Base-by-base conservation (phyloP, 257 asterid species). In the Verbena officinalis region DNA sequence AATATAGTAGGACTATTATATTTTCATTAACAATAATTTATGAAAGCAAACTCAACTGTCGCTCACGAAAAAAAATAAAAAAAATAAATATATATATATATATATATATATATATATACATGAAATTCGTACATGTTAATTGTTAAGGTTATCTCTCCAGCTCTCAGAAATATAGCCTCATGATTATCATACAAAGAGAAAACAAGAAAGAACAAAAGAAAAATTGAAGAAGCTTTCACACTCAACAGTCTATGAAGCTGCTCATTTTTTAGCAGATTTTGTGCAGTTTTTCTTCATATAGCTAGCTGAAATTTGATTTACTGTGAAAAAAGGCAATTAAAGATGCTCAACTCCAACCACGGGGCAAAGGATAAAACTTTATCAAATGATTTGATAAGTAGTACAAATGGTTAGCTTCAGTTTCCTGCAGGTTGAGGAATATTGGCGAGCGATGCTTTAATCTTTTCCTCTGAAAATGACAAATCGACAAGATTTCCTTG, bases 401-500 rank as follows among this genome's bases (percentile, higher is more conserved):
- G n/a, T n/a, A n/a, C n/a, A n/a, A 7, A 13, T 22, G 10, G 69
- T 19, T 15, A 19, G 54, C 15, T 45, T 73, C 12, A 24, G 42
- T 33, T 74, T 1, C 8, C 8, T 2, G 36, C 56, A 24, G 45
- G 45, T 48, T 10, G 86, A 60, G 97, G 97, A 76, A 92, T 85
- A 12, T 73, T 82, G 63, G 88, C 81, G 59, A 92, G 66, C 2
- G 99, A 86, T 40, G 72, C 80, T 44, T 64, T 63, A 0, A 86
- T 79, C 66, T 57, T 84, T 39, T 81, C 90, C 45, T 87, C 87
- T 0, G 89, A 74, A 51, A 90, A 93, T 1, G 86, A 67, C 53
- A 93, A 67, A 80, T 93, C 97, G 16, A 84, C 90, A 48, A 93
- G 72, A 15, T 63, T 64, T 17, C 99, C 99, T 55, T 81, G 88